These are phyloP conservation scores for Datisca glomerata DNA, from an alignment of 306 rosid genomes.

Conservation along the genomic window DNA sequence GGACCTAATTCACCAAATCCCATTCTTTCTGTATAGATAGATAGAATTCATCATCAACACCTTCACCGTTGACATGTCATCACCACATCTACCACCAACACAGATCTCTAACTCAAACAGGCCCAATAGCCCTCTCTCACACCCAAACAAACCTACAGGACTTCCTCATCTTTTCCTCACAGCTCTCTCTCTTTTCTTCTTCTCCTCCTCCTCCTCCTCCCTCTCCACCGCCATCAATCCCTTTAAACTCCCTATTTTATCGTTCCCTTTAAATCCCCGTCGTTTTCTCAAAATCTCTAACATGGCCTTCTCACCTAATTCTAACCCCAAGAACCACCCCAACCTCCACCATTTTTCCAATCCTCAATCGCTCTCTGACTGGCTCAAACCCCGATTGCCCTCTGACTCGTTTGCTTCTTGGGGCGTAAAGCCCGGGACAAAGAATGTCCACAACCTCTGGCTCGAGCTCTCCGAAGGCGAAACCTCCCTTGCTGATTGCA, in stretches of 20 bases:
- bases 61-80: too few relatives aligned
- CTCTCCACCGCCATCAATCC: constrained; percentile 6
- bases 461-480: constrained; percentile 83
- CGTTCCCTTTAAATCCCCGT: constrained; percentile 37
- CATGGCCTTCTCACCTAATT: constrained; percentile 43
- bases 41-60: too few relatives aligned
- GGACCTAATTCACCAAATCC: too few relatives aligned
- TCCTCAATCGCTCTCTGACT: constrained; percentile 67
- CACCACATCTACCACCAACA: too few relatives aligned
- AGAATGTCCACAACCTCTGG: constrained; percentile 96
- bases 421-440: constrained; percentile 89
- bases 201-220: constrained; percentile 45
- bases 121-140: too few relatives aligned
- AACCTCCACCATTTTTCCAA: constrained; percentile 40
- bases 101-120: too few relatives aligned
- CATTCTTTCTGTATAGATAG: too few relatives aligned
- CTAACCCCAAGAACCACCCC: constrained; percentile 5
- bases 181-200: constrained; percentile 48
- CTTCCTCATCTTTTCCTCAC: too few relatives aligned
- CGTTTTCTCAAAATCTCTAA: constrained; percentile 48
- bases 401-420: constrained; percentile 80
- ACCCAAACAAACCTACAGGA: too few relatives aligned
- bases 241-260: constrained; percentile 20
- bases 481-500: constrained; percentile 57
- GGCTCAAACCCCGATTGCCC: constrained; percentile 77